A percentile compares a stretch with the other conserved stretches of the same genome.
Evolutionary conservation across 352 stramenopile species (phyloP).

Genomic region (Pythium coloratum): DNA sequence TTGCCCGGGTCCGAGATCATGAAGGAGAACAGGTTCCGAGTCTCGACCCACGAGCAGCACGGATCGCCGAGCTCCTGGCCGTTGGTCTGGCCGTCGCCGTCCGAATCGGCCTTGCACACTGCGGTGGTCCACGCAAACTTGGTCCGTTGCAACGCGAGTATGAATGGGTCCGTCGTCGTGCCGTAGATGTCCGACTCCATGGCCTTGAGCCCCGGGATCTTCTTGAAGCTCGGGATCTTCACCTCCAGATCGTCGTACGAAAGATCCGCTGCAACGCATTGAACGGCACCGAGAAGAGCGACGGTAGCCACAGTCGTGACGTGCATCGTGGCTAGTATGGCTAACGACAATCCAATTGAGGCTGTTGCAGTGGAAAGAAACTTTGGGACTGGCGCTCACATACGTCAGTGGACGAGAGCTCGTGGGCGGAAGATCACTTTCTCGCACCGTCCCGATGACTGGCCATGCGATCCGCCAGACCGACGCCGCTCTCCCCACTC

Average conservation of each 20-base stretch:
- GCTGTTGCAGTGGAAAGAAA: background rate
- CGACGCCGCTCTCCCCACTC: background rate
- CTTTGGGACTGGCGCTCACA: background rate
- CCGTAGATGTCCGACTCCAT: background rate
- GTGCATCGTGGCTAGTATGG: background rate
- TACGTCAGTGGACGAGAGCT: background rate
- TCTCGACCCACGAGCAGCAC: slow-evolving; percentile 43
- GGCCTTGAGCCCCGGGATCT: background rate
- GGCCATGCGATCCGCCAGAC: background rate
- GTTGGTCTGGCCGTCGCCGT: slow-evolving; percentile 59
- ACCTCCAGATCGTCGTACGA: background rate
- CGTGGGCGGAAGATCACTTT: background rate
- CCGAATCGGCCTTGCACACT: slow-evolving; percentile 38
- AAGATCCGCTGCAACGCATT: background rate
- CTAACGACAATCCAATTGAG: no score
- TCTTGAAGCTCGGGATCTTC: background rate
- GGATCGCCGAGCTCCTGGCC: slow-evolving; percentile 69
- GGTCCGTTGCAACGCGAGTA: slow-evolving; percentile 18
- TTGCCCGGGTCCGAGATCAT: slow-evolving; percentile 29
- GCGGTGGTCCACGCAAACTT: slow-evolving; percentile 29
- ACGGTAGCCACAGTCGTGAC: background rate
- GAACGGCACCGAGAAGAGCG: background rate
- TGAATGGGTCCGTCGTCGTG: slow-evolving; percentile 20
- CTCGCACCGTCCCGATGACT: background rate
- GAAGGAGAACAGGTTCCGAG: slow-evolving; percentile 26